A percentile compares a stretch with the other conserved stretches of the same genome.
Evolutionary conservation across 352 stramenopile species (phyloP).

Genomic region (Pythium phragmiticola): DNA sequence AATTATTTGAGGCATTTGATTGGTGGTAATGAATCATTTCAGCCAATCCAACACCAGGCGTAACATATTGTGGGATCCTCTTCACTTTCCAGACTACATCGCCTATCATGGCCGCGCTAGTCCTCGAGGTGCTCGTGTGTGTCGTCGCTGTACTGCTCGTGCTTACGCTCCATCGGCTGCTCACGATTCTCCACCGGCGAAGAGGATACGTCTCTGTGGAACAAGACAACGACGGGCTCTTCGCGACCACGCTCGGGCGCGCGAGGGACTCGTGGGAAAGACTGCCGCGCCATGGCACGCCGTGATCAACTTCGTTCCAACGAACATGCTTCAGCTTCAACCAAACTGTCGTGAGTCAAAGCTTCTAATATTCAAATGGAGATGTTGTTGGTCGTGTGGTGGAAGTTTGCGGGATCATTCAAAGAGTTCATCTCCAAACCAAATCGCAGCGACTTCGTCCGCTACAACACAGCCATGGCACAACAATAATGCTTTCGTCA

Average conservation of each 20-base stretch:
- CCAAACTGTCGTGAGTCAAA: not conserved
- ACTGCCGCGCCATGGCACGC: constrained; percentile 25
- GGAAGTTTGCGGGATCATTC: constrained; percentile 17
- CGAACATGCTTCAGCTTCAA: not conserved
- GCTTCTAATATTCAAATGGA: not conserved
- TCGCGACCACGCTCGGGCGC: constrained; percentile 53
- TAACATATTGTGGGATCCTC: too few relatives aligned
- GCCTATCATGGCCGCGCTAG: constrained; percentile 16
- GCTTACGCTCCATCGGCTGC: constrained; percentile 42
- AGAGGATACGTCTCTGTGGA: constrained; percentile 61
- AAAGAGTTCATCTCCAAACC: constrained; percentile 36
- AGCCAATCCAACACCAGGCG: not conserved
- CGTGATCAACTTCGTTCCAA: constrained; percentile 8
- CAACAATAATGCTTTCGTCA: too few relatives aligned
- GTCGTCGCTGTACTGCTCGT: constrained; percentile 43
- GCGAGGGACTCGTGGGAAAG: constrained; percentile 74
- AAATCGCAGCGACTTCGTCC: constrained; percentile 47
- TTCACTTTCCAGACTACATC: too few relatives aligned
- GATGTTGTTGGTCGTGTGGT: not conserved
- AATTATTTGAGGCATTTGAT: not conserved
- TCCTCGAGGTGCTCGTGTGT: constrained; percentile 47
- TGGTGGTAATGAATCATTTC: not conserved
- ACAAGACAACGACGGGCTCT: constrained; percentile 67
- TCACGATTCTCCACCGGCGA: constrained; percentile 44
- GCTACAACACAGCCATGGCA: constrained; percentile 26